A percentile compares a stretch with the other conserved stretches of the same genome.
phyloP scores from a whole-genome alignment of 1,139 yeast genomes.

The Suhomyces terraborum region DNA sequence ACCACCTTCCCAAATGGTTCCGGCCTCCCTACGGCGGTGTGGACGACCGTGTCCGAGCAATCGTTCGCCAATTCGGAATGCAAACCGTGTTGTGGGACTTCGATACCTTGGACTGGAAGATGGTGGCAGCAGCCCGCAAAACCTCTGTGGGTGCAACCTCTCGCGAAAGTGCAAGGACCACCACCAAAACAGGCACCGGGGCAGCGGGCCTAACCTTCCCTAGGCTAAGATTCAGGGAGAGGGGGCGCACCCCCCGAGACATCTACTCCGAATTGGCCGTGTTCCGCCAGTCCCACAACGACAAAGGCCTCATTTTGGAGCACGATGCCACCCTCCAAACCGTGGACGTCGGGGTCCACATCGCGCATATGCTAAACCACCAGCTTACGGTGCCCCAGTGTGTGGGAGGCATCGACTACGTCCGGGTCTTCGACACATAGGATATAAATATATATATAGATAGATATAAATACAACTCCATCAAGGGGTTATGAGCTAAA shows the following conservation, averaged over 20 bases:
- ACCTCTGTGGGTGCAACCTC: slow-evolving; percentile 11
- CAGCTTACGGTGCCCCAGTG: slow-evolving; percentile 79
- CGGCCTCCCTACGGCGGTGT: slow-evolving; percentile 96
- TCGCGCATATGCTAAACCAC: slow-evolving; percentile 52
- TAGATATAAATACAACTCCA: too few species aligned
- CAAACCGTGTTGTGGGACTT: slow-evolving; percentile 89
- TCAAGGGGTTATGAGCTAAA: slow-evolving; percentile 6
- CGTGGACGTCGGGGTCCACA: slow-evolving; percentile 66
- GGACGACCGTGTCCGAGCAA: slow-evolving; percentile 80
- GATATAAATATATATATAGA: too few species aligned
- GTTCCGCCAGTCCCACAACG: slow-evolving; percentile 48
- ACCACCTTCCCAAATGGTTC: slow-evolving; percentile 89
- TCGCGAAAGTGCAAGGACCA: too few species aligned
- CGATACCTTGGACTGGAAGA: slow-evolving; percentile 90
- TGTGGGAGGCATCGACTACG: slow-evolving; percentile 60
- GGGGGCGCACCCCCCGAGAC: slow-evolving; percentile 49
- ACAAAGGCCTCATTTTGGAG: slow-evolving; percentile 71
- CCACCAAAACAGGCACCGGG: too few species aligned
- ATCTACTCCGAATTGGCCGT: slow-evolving; percentile 55
- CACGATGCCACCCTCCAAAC: slow-evolving; percentile 76
- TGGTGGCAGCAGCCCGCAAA: slow-evolving; percentile 31
- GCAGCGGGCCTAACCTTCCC: too few species aligned
- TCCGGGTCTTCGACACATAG: slow-evolving; percentile 27
- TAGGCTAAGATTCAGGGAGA: too few species aligned
- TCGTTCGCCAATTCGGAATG: slow-evolving; percentile 82